These are phyloP conservation scores for Leccinum incarnatum DNA, from an alignment of 768 basidiomycete species.

Conservation along the genomic window DNA sequence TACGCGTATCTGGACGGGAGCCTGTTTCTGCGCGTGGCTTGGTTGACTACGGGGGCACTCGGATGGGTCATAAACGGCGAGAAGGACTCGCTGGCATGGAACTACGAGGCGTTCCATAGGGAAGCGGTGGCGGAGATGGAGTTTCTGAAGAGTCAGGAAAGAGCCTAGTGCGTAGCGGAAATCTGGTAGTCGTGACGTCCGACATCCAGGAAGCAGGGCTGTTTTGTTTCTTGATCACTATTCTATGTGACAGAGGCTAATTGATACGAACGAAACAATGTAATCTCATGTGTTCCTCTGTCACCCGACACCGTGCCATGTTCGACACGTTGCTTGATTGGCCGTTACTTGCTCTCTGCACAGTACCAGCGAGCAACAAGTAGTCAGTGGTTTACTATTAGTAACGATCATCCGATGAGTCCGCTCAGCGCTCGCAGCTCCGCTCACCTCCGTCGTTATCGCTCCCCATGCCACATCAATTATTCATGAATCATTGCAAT, in stretches of 20 bases:
- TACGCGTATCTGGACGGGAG: slow-evolving; percentile 57
- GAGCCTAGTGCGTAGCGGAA: slow-evolving; percentile 3
- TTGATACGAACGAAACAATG: background rate
- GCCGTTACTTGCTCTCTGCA: too few species aligned
- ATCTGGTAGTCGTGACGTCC: background rate
- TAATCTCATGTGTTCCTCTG: background rate
- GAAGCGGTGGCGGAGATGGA: slow-evolving; percentile 25
- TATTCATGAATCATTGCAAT: background rate
- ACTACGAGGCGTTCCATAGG: slow-evolving; percentile 30
- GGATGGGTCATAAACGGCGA: slow-evolving; percentile 43
- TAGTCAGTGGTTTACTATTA: too few species aligned
- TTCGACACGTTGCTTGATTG: too few species aligned
- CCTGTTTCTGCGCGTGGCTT: slow-evolving; percentile 58
- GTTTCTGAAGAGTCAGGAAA: slow-evolving; percentile 19
- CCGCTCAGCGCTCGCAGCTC: background rate
- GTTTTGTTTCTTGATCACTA: background rate
- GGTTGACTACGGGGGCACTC: slow-evolving; percentile 45
- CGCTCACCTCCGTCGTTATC: background rate
- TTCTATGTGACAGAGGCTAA: background rate
- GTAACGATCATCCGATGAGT: too few species aligned
- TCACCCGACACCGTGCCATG: too few species aligned
- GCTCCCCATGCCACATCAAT: background rate
- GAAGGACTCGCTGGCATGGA: slow-evolving; percentile 24
- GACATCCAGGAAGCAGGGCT: background rate
- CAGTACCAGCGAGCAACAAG: too few species aligned